Conservation (phyloP, 305 asterid genomes). For the Fraxinus latifolia region DNA sequence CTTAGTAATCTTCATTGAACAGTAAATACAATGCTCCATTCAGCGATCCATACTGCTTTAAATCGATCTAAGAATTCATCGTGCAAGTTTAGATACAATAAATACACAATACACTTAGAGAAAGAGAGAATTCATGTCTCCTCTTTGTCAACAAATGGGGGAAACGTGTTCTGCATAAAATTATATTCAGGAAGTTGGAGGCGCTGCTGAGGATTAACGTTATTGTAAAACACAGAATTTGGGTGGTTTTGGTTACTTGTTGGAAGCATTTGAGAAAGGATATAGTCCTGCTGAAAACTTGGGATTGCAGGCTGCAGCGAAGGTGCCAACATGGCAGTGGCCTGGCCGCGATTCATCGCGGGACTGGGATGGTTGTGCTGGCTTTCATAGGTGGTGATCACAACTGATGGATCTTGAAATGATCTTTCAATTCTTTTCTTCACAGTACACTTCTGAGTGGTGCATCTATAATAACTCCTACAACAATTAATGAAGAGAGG, state of each 20-base stretch:
- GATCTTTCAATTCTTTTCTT: conserved; percentile 77
- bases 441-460: conserved; percentile 56
- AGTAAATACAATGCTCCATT: neutral
- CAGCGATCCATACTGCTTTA: conserved; percentile 7
- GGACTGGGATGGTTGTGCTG: conserved; percentile 83
- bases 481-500: neutral
- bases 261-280: conserved; percentile 29
- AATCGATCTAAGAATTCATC: neutral
- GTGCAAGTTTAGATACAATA: neutral
- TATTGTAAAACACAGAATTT: conserved; percentile 17
- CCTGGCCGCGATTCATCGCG: conserved; percentile 51
- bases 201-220: conserved; percentile 28
- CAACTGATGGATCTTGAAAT: conserved; percentile 57
- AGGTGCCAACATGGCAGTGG: conserved; percentile 42
- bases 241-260: neutral
- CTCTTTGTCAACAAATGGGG: conserved; percentile 37
- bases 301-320: conserved; percentile 25
- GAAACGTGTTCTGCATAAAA: conserved; percentile 28
- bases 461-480: conserved; percentile 78
- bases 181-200: conserved; percentile 24
- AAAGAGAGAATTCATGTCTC: conserved; percentile 29
- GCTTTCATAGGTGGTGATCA: conserved; percentile 82
- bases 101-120: neutral
- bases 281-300: conserved; percentile 27
- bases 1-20: neutral